phyloP scores from a whole-genome alignment of 768 basidiomycete species.

The Kwoniella dendrophila region DNA sequence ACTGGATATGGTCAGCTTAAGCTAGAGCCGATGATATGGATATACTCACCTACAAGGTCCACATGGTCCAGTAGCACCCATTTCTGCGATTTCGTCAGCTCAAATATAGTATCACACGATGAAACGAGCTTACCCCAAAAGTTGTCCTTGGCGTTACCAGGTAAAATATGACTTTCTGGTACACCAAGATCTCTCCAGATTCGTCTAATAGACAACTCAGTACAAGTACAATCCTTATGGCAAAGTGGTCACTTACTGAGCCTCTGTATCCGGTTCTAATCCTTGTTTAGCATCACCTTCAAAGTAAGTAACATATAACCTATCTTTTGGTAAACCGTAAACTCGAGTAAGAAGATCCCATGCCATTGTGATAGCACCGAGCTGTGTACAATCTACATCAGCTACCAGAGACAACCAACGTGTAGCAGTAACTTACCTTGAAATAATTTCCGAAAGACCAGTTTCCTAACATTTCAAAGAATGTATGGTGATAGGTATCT shows the following conservation, averaged over 20 bases:
- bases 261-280: slow-evolving; percentile 84
- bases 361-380: slow-evolving; percentile 88
- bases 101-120: too few relatives aligned
- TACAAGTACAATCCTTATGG: not conserved
- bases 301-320: slow-evolving; percentile 96
- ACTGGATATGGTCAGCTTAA: slow-evolving; percentile 13
- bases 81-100: too few relatives aligned
- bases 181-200: slow-evolving; percentile 89
- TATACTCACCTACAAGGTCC: slow-evolving; percentile 77
- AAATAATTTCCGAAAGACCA: slow-evolving; percentile 99
- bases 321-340: slow-evolving; percentile 82
- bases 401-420: not conserved
- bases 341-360: slow-evolving; percentile 93
- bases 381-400: slow-evolving; percentile 60
- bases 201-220: slow-evolving; percentile 54
- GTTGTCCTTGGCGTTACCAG: slow-evolving; percentile 95
- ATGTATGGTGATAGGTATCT: slow-evolving; percentile 94
- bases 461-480: slow-evolving; percentile 99
- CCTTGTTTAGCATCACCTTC: slow-evolving; percentile 86
- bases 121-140: slow-evolving; percentile 79
- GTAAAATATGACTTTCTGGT: slow-evolving; percentile 82
- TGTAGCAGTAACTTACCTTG: slow-evolving; percentile 65
- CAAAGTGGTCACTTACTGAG: slow-evolving; percentile 59
- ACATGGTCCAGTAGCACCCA: slow-evolving; percentile 97
- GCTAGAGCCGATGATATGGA: not conserved